Evolutionary conservation across 1,139 yeast genomes (phyloP), one percentile per base, ranked within the genome.

Genomic region (Saccharomycopsis hybrid): DNA sequence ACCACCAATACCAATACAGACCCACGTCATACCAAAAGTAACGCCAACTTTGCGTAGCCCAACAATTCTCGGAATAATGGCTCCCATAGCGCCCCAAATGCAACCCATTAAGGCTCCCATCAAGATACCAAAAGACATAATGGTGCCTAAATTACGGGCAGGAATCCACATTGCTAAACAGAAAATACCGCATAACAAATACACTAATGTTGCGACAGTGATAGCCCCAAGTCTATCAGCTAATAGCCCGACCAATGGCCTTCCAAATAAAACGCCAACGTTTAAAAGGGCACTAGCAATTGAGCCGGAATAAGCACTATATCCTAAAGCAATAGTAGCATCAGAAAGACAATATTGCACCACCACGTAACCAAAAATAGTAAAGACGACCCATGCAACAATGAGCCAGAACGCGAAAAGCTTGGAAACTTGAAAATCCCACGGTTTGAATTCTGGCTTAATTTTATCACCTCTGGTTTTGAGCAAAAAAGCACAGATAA

Each of bases 91-190:
- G 5, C 68, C 64, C 71, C 75, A 73, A 43, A 72, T 63, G 9
- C 76, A 68, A 1, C 83, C 82, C 76, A 78, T 76, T 27, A 73
- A 48, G 3, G 69, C 64, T 36, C 84, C 85, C 50, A 65, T 67
- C 4, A 77, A 54, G 35, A 77, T 47, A 1, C 76, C 76, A 57
- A 76, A 73, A 1, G 64, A 69, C 24, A 76, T 60, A 1, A 78
- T 72, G 2, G 80, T 74, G 2, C 79, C 80, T 55, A 65, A 74
- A 57, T 75, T 77, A 46, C 76, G 63, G 11, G 79, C 73, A 2
- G 83, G 82, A 39, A 80, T 71, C 86, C 86, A 81, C 77, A 80
- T 76, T 1, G 79, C 81, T 71, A 63, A 68, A 62, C 60, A 61
- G 25, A 68, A 57, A 11, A 70, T 41, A 1, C 65, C 65, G 38